These are phyloP conservation scores for Beta vulgaris DNA, from an alignment of 148 eudicot genomes.

Conservation along the genomic window DNA sequence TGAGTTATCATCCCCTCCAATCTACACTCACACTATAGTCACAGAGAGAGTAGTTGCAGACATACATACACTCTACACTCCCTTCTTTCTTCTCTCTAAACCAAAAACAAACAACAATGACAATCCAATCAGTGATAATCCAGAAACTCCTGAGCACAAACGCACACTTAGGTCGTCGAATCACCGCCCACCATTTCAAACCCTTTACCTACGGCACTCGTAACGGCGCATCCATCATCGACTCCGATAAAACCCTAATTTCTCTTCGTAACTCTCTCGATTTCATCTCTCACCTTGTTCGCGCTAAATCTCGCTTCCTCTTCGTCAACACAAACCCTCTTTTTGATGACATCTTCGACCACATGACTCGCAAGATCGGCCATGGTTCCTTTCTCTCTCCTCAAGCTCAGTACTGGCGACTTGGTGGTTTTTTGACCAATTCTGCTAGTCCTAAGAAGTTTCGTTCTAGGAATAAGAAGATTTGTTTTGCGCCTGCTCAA, in stretches of 20 bases:
- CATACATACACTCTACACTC: neutral
- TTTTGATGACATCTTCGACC: slow-evolving; percentile 64
- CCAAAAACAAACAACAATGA: no score
- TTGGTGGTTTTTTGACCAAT: slow-evolving; percentile 74
- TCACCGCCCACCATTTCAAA: slow-evolving; percentile 68
- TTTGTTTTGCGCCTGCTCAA: slow-evolving; percentile 43
- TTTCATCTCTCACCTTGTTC: slow-evolving; percentile 60
- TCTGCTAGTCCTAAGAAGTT: slow-evolving; percentile 70
- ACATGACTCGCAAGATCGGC: slow-evolving; percentile 58
- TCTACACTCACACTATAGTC: no score
- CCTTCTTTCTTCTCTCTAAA: neutral
- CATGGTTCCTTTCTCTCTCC: slow-evolving; percentile 37
- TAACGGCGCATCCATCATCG: slow-evolving; percentile 59
- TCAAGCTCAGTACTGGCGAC: slow-evolving; percentile 56
- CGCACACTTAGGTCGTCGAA: slow-evolving; percentile 69
- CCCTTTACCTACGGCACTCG: slow-evolving; percentile 66
- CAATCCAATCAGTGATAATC: slow-evolving; percentile 73
- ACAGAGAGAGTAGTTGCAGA: no score
- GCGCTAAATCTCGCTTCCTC: slow-evolving; percentile 47
- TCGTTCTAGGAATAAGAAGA: slow-evolving; percentile 62
- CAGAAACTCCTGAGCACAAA: slow-evolving; percentile 79
- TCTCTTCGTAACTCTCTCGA: slow-evolving; percentile 68
- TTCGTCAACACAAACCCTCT: slow-evolving; percentile 86
- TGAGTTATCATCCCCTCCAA: no score
- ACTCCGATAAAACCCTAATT: slow-evolving; percentile 88